A percentile compares a stretch with the other conserved stretches of the same genome.
Evolutionary conservation across 2,329 filamentous ascomycete genomes (phyloP).

Genomic region (Thielaviopsis euricoi): DNA sequence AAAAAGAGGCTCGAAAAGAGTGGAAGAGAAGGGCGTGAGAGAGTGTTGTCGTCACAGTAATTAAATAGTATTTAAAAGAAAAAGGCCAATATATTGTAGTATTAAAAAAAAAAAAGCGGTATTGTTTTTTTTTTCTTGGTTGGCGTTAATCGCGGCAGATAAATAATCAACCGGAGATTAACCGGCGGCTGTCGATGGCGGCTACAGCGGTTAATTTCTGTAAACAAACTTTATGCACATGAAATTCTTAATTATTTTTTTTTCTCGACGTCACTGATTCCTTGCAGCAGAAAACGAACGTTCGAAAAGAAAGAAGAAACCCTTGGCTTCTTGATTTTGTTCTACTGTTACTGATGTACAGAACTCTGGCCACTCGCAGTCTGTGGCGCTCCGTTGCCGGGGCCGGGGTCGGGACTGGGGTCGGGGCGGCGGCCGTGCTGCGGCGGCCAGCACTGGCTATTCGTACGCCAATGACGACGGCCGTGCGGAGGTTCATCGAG

Average conservation of each 20-base stretch:
- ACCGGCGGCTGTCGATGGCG: background rate
- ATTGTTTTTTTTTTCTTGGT: background rate
- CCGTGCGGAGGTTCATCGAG: background rate
- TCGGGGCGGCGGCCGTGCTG: background rate
- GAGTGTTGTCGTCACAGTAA: background rate
- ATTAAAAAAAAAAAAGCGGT: background rate
- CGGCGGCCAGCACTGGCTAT: background rate
- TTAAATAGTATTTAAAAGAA: background rate
- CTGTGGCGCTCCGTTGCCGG: slow-evolving; percentile 1
- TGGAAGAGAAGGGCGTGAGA: no score
- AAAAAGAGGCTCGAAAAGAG: no score
- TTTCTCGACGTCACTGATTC: background rate
- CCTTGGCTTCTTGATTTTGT: background rate
- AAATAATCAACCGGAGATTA: background rate
- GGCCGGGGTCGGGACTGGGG: background rate
- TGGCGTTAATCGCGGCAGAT: background rate
- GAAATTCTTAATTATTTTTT: background rate
- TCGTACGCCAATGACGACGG: background rate
- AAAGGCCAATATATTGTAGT: background rate
- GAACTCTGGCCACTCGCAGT: slow-evolving; percentile 4
- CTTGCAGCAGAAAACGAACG: background rate
- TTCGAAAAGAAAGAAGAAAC: background rate
- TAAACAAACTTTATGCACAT: background rate
- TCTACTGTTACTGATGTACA: slow-evolving; percentile 4
- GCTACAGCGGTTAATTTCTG: background rate